These are phyloP conservation scores for Dichotomopilus funicola DNA, from an alignment of 2,329 filamentous ascomycete species.

Conservation along the genomic window DNA sequence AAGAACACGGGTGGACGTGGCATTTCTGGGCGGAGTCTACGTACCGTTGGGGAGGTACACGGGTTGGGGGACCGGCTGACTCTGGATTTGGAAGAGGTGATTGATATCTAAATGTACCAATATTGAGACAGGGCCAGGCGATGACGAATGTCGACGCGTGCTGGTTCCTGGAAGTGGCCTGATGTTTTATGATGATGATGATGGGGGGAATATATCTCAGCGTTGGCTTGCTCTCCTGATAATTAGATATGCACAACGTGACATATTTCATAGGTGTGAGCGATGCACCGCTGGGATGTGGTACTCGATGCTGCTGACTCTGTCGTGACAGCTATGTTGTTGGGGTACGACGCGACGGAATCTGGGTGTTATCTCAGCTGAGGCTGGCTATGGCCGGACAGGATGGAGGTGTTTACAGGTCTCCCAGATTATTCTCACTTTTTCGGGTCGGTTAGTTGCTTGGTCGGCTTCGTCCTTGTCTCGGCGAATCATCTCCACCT, in stretches of 20 bases:
- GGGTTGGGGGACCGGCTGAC: neutral
- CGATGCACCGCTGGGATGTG: too few relatives aligned
- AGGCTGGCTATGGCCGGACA: too few relatives aligned
- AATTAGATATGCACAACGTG: neutral
- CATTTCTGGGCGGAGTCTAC: neutral
- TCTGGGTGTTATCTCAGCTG: too few relatives aligned
- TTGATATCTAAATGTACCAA: constrained; percentile 12
- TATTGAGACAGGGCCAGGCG: constrained; percentile 9
- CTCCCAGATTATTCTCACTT: too few relatives aligned
- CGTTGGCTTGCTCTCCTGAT: neutral
- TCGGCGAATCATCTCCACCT: too few relatives aligned
- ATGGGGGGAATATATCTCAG: constrained; percentile 7
- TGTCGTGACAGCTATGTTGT: too few relatives aligned
- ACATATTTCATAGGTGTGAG: too few relatives aligned
- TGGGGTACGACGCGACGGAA: too few relatives aligned
- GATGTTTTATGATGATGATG: constrained; percentile 8
- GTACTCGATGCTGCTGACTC: too few relatives aligned
- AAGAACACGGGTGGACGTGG: neutral
- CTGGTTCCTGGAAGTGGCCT: constrained; percentile 4
- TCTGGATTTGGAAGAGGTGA: neutral
- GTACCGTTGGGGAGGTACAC: neutral
- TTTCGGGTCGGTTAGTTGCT: too few relatives aligned
- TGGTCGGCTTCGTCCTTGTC: too few relatives aligned
- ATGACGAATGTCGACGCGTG: constrained; percentile 7
- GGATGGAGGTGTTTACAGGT: too few relatives aligned